These are phyloP conservation scores for Dentipellis fragilis DNA, from an alignment of 768 basidiomycete species.

Conservation along the genomic window DNA sequence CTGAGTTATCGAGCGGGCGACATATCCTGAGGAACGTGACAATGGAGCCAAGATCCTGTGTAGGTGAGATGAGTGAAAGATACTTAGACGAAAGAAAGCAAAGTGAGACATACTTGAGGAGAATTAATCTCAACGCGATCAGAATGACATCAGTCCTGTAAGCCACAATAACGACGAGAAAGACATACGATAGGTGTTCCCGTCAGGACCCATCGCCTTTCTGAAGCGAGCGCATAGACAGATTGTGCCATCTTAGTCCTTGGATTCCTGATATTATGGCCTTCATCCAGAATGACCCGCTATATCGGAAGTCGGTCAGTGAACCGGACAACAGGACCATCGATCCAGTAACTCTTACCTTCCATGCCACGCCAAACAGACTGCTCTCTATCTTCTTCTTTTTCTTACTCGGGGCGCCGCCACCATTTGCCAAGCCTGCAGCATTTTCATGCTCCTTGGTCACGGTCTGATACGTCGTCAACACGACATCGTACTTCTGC, in stretches of 20 bases:
- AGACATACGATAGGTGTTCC: constrained; percentile 82
- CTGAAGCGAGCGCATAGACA: constrained; percentile 48
- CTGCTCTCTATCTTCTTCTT: constrained; percentile 50
- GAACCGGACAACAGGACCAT: neutral
- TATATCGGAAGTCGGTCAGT: constrained; percentile 16
- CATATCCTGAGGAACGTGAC: constrained; percentile 83
- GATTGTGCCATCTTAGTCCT: constrained; percentile 78
- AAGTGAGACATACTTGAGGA: constrained; percentile 37
- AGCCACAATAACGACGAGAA: neutral
- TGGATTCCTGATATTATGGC: constrained; percentile 79
- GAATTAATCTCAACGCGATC: constrained; percentile 55
- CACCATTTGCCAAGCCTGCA: constrained; percentile 19
- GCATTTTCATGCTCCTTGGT: constrained; percentile 37
- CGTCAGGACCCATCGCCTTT: constrained; percentile 71
- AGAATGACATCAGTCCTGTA: neutral
- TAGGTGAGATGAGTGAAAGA: neutral
- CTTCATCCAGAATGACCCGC: constrained; percentile 83
- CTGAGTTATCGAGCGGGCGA: constrained; percentile 70
- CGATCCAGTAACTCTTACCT: constrained; percentile 32
- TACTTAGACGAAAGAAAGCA: neutral
- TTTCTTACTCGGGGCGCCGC: constrained; percentile 36
- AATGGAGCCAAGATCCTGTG: constrained; percentile 81
- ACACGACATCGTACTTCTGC: constrained; percentile 63
- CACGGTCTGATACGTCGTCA: constrained; percentile 78
- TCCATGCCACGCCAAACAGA: constrained; percentile 72